Evolutionary conservation across 176 grass and related monocot species (phyloP).

Genomic region (Themeda triandra): DNA sequence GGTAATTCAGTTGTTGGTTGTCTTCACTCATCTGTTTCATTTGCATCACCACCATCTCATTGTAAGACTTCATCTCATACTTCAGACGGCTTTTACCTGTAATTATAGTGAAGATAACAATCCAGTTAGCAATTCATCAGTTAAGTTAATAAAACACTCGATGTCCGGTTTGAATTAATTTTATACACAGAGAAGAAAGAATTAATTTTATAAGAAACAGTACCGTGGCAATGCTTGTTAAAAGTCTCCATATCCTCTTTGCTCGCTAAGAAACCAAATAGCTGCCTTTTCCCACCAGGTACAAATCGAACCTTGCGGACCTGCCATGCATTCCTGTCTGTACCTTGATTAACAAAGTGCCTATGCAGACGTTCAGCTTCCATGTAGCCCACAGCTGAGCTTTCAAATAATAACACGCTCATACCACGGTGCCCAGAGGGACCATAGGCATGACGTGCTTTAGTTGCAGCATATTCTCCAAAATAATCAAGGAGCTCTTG

Average conservation of each 20-base stretch:
- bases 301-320: conserved; percentile 28
- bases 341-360: conserved; percentile 69
- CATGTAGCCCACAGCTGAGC: conserved; percentile 67
- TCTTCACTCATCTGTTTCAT: conserved; percentile 93
- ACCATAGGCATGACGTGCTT: conserved; percentile 84
- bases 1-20: conserved; percentile 64
- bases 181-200: not conserved
- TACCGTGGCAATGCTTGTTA: conserved; percentile 75
- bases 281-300: conserved; percentile 72
- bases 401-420: conserved; percentile 86
- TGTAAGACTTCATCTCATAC: conserved; percentile 79
- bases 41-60: conserved; percentile 79
- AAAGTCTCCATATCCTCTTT: conserved; percentile 85
- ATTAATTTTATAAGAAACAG: not conserved
- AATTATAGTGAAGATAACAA: conserved; percentile 16
- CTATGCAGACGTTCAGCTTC: conserved; percentile 78
- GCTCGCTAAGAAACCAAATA: conserved; percentile 77
- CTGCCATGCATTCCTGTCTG: conserved; percentile 66
- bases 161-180: not conserved
- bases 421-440: conserved; percentile 84
- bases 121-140: not conserved
- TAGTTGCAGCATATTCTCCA: conserved; percentile 55
- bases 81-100: conserved; percentile 71
- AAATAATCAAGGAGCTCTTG: conserved; percentile 90
- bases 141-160: not conserved